These are phyloP conservation scores for Penicillium sp. DNA, from an alignment of 2,329 filamentous ascomycete species.

Conservation along the genomic window DNA sequence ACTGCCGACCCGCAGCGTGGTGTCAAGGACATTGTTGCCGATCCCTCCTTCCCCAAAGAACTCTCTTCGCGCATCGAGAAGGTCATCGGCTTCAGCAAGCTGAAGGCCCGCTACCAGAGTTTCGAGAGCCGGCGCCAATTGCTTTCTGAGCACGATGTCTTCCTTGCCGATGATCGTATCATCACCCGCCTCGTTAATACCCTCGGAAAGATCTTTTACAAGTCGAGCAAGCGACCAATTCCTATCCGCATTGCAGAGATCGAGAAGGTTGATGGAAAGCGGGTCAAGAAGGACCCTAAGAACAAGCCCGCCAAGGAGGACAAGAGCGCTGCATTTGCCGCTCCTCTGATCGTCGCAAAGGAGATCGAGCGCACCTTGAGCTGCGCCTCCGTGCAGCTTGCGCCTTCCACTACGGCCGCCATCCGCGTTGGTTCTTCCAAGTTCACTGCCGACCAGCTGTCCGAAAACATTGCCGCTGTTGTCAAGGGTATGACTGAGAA, in stretches of 20 bases:
- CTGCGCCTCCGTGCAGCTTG: conserved; percentile 78
- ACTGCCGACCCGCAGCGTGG: conserved; percentile 78
- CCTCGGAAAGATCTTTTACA: conserved; percentile 93
- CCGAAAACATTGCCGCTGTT: conserved; percentile 77
- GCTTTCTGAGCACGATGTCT: conserved; percentile 83
- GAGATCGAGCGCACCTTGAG: conserved; percentile 78
- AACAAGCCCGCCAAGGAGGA: conserved; percentile 47
- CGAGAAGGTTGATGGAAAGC: conserved; percentile 61
- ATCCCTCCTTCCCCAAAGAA: conserved; percentile 68
- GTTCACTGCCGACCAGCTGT: conserved; percentile 73
- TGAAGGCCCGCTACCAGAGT: conserved; percentile 85
- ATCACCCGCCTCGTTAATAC: conserved; percentile 69
- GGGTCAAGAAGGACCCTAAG: conserved; percentile 58
- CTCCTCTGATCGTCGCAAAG: conserved; percentile 67
- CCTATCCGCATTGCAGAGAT: conserved; percentile 72
- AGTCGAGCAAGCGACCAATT: conserved; percentile 82
- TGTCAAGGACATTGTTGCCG: conserved; percentile 85
- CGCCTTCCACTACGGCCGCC: conserved; percentile 75
- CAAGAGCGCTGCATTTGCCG: conserved; percentile 52
- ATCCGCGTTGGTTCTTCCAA: conserved; percentile 75
- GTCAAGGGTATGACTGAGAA: conserved; percentile 70
- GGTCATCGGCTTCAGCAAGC: conserved; percentile 79
- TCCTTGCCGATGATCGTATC: conserved; percentile 89
- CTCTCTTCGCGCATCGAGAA: conserved; percentile 69
- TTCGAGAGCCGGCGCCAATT: conserved; percentile 87